Evolutionary conservation across 768 basidiomycete genomes (phyloP), one percentile per base, ranked within the genome.

Genomic region (Pulveroboletus sp.): DNA sequence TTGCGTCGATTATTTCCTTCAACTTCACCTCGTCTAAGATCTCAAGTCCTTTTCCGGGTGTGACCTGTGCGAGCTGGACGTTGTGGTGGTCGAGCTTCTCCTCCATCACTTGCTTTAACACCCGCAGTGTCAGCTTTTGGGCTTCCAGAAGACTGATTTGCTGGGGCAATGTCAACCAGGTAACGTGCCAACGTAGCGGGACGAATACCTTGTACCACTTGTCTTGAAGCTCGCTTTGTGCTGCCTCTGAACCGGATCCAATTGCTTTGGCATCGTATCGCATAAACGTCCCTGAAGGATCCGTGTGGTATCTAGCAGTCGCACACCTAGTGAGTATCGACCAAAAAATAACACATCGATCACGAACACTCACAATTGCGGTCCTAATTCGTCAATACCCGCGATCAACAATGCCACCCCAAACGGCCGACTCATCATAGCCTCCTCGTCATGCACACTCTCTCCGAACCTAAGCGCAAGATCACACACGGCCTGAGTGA

Each of bases 101-200:
- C 69, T 98, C 96, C 96, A 98, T 99, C 39, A 98, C 96, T 73
- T 98, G 93, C 73, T 99, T 98, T 55, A 98, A 74, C 40, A 98
- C 91, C 55, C 82, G 84, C 46, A 98, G 73, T 4, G 90, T 86
- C 55, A 98, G 73, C 35, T 80, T 74, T 58, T 97, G 91, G 0
- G 93, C 96, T 69, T 96, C 93, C 57, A 76, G 70, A 21, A 98
- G 74, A 8, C 87, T 84, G 84, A 98, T 95, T 81, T 84, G 84
- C 95, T 98, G 60, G n/a, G 49, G 36, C 2, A 8, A 26, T 4
- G 32, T 61, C 49, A 57, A 43, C 39, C 7, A 46, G 55, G 47
- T 43, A 55, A 26, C 14, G 10, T 26, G 26, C 36, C 4, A 7
- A 28, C 5, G 11, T 11, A 43, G 39, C 9, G 43, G 39, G 33